Evolutionary conservation across 176 grass and related monocot genomes (phyloP).

Genomic region (Aegilops sharonensis): DNA sequence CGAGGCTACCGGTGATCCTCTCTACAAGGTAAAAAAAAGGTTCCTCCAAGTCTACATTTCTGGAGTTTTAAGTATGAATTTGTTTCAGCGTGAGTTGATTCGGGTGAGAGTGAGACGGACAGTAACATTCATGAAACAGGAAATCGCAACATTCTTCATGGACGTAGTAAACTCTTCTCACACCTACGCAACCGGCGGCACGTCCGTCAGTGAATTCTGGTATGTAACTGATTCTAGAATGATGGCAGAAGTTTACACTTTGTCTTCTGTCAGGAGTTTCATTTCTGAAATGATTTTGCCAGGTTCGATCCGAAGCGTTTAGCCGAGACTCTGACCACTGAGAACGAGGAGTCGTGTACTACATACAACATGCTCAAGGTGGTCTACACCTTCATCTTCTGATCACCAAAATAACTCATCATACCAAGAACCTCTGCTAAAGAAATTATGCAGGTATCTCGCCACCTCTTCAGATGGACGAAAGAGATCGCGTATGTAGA

Average conservation of each 20-base stretch:
- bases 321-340: conserved; percentile 57
- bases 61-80: neutral
- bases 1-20: conserved; percentile 80
- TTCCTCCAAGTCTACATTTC: neutral
- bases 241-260: neutral
- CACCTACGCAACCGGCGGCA: conserved; percentile 84
- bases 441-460: conserved; percentile 55
- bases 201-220: conserved; percentile 93
- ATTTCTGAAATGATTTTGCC: conserved; percentile 16
- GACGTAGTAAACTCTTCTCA: conserved; percentile 91
- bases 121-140: conserved; percentile 33
- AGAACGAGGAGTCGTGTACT: conserved; percentile 90
- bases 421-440: neutral
- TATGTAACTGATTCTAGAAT: conserved; percentile 8
- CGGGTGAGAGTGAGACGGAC: neutral
- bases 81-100: neutral
- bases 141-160: conserved; percentile 83
- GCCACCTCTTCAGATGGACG: conserved; percentile 94
- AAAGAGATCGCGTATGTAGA: conserved; percentile 71
- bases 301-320: conserved; percentile 83
- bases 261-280: neutral
- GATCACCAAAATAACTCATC: neutral
- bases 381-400: neutral
- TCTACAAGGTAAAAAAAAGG: conserved; percentile 81
- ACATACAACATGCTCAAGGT: conserved; percentile 99